These are phyloP conservation scores for Pseudogymnoascus sp. DNA, from an alignment of 2,329 filamentous ascomycete species.

Conservation along the genomic window DNA sequence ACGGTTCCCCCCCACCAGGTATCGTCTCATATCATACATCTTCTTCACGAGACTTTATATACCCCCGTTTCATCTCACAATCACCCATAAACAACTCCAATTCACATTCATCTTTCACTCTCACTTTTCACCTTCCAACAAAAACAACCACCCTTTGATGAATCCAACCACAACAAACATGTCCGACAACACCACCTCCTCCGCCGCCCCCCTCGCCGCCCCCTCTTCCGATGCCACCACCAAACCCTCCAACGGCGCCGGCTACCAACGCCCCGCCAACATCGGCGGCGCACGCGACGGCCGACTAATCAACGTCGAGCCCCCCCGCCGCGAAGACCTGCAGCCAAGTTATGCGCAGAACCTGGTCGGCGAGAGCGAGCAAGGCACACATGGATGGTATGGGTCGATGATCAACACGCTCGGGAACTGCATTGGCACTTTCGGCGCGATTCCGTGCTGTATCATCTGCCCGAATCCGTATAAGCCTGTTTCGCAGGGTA, in stretches of 20 bases:
- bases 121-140: too few species aligned
- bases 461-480: constrained; percentile 91
- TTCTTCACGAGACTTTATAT: not conserved
- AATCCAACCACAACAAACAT: not conserved
- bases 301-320: constrained; percentile 62
- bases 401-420: constrained; percentile 75
- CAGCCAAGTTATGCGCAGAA: constrained; percentile 61
- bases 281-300: constrained; percentile 18
- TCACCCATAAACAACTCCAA: not conserved
- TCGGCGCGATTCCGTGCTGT: constrained; percentile 87
- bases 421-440: constrained; percentile 64
- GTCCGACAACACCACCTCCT: not conserved
- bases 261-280: not conserved
- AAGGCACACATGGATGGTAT: constrained; percentile 79
- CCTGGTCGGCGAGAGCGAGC: constrained; percentile 53
- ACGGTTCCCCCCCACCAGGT: not conserved
- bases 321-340: constrained; percentile 73
- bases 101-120: not conserved
- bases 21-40: not conserved
- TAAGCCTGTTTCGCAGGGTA: constrained; percentile 84
- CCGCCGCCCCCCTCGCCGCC: not conserved
- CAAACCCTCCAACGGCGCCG: not conserved
- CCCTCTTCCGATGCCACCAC: not conserved
- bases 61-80: not conserved
- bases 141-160: not conserved